Conservation (phyloP, 495 filamentous ascomycete genomes). For the Podospora didyma region DNA sequence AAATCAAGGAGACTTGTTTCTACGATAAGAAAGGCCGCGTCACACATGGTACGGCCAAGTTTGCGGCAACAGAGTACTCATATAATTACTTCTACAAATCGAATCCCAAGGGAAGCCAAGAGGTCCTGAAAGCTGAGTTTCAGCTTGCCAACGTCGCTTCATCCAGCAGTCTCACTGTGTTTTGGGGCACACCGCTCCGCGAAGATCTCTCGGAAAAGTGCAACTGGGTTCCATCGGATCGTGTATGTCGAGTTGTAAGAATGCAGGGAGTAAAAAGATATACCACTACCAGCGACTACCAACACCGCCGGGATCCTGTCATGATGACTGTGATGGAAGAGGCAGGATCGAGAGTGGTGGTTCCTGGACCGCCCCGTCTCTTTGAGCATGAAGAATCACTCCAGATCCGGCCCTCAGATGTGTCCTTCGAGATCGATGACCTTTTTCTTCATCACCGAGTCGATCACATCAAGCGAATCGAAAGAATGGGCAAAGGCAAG, state of each 20-base stretch:
- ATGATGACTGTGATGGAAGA: conserved; percentile 17
- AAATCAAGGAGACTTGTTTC: conserved; percentile 3
- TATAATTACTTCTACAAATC: conserved; percentile 23
- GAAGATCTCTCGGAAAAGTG: conserved; percentile 6
- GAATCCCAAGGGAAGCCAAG: conserved; percentile 6
- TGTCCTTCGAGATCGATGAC: conserved; percentile 22
- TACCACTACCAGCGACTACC: conserved; percentile 19
- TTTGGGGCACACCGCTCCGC: conserved; percentile 19
- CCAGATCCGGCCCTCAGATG: conserved; percentile 14
- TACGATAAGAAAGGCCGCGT: conserved; percentile 22
- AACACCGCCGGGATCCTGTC: conserved; percentile 23
- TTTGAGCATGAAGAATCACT: conserved; percentile 22
- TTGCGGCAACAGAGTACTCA: conserved; percentile 9
- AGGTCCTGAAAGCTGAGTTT: conserved; percentile 23
- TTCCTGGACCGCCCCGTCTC: conserved; percentile 8
- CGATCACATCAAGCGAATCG: conserved; percentile 8
- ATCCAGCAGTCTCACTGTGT: conserved; percentile 12
- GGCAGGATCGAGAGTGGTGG: background rate
- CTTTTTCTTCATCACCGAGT: conserved; percentile 20
- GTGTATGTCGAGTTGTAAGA: conserved; percentile 16
- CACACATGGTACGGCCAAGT: conserved; percentile 7
- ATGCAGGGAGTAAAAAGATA: conserved; percentile 6
- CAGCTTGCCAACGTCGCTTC: background rate
- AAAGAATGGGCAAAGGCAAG: conserved; percentile 1
- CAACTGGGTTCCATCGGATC: conserved; percentile 21